Base-by-base conservation (phyloP, 2,329 filamentous ascomycete genomes). In the Colletotrichum lindemuthianum region DNA sequence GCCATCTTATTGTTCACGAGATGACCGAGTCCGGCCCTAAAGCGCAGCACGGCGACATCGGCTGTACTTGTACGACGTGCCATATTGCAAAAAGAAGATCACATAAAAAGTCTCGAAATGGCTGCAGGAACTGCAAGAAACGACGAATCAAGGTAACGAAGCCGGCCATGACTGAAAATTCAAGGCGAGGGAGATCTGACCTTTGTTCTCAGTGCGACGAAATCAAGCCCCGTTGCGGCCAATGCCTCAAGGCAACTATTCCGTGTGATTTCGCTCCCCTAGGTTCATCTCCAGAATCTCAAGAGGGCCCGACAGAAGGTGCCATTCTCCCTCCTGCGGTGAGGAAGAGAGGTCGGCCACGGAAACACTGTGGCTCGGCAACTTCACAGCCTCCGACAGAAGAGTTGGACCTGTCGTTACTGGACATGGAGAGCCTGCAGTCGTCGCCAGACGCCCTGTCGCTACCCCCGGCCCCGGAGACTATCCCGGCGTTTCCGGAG, bases 81-180 rank as follows among this genome's bases (percentile, higher is more conserved):
- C 60, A 63, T 12, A 41, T 63, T 11, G 55, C 55, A 4, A 63
- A 59, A 16, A 52, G 56, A 11, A 40, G 61, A 43, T 65, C 51
- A 8, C 60, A 64, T 11, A 54, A 64, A 24, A 72, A 70, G 53
- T 72, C 70, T 2, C 67, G 69, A 32, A 57, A 67, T 12, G 69
- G 69, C 11, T 72, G 70, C 49, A 66, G 48, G 24, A 68, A 49
- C n/a, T 72, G 70, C 51, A 72, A 71, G 43, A 57, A 60, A 32
- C 63, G 69, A 32, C 64, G 69, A 13, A 65, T 70, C 47, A 72
- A 72, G 58, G 55, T 39, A 39, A 44, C 40, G 13, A 4, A 16
- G 4, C 12, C 12, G 16, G 12, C 39, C 10, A 40, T 39, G 34
- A 6, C 36, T 36, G 33, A 24, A 7, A 6, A 7, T 37, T 32